Evolutionary conservation across 768 basidiomycete species (phyloP).

Genomic region (Russula brevipes): DNA sequence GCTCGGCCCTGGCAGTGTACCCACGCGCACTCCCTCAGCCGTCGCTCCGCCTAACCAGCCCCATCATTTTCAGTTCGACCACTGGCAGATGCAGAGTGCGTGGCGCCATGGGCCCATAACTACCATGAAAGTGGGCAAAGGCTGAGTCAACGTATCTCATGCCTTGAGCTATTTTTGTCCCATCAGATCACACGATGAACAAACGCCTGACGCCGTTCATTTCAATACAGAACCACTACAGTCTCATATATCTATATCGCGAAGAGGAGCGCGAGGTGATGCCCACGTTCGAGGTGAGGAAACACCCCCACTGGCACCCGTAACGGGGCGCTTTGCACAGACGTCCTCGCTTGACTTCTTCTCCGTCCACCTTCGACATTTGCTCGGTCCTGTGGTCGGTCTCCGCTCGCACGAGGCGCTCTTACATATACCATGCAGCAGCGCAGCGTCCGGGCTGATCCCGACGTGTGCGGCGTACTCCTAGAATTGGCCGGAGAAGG

Average conservation of each 20-base stretch:
- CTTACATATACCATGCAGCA: slow-evolving; percentile 29
- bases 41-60: neutral
- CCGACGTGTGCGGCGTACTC: slow-evolving; percentile 29
- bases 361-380: slow-evolving; percentile 31
- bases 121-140: neutral
- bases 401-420: slow-evolving; percentile 32
- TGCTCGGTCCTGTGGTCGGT: slow-evolving; percentile 38
- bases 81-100: slow-evolving; percentile 31
- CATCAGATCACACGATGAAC: slow-evolving; percentile 30
- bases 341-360: neutral
- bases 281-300: slow-evolving; percentile 29
- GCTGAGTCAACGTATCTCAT: neutral
- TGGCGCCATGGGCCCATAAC: too few relatives aligned
- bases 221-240: slow-evolving; percentile 45
- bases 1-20: slow-evolving; percentile 32
- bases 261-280: slow-evolving; percentile 41
- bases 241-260: slow-evolving; percentile 41
- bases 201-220: slow-evolving; percentile 39
- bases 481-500: too few relatives aligned
- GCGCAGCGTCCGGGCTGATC: slow-evolving; percentile 24
- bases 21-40: neutral
- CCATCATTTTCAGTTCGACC: too few relatives aligned
- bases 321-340: neutral
- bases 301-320: too few relatives aligned
- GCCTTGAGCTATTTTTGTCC: too few relatives aligned